Percentiles rank a stretch among this genome's conserved stretches.
phyloP scores from a whole-genome alignment of 345 rosid genomes.

The Melastoma malabathricum region DNA sequence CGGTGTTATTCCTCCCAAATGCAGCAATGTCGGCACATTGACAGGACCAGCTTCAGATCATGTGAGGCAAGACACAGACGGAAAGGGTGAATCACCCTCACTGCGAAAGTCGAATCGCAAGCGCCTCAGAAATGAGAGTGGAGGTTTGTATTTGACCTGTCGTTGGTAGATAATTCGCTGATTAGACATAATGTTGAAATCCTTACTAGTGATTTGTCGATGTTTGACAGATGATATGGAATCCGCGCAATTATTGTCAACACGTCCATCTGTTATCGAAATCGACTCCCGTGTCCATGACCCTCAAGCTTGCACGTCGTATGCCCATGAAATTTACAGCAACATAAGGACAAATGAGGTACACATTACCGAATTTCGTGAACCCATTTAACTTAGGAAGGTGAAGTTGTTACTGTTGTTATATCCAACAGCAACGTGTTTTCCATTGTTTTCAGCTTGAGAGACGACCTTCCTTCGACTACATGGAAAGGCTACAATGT shows the following conservation, averaged over 20 bases:
- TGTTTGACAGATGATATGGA: no score
- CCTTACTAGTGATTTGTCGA: no score
- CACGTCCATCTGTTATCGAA: slow-evolving; percentile 31
- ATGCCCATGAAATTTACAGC: slow-evolving; percentile 62
- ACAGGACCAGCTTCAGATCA: slow-evolving; percentile 6
- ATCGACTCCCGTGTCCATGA: slow-evolving; percentile 59
- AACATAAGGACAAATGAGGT: slow-evolving; percentile 64
- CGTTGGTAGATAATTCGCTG: no score
- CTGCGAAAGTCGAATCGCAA: slow-evolving; percentile 1
- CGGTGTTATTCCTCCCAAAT: slow-evolving; percentile 13
- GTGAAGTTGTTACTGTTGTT: background rate
- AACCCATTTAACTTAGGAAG: background rate
- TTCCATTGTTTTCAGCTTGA: slow-evolving; percentile 43
- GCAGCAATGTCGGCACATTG: slow-evolving; percentile 16
- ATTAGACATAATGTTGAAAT: no score
- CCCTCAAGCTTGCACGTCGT: slow-evolving; percentile 62
- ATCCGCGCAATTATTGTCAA: slow-evolving; percentile 1
- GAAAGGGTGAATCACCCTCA: no score
- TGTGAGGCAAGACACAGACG: no score
- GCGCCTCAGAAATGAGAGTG: slow-evolving; percentile 13
- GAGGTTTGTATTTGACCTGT: slow-evolving; percentile 15
- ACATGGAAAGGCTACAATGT: slow-evolving; percentile 63
- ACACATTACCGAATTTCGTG: slow-evolving; percentile 7
- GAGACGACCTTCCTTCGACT: slow-evolving; percentile 54
- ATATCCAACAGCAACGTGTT: background rate